Conservation (phyloP, 1,139 yeast species). For the Yamadazyma pseudoaaseri region DNA sequence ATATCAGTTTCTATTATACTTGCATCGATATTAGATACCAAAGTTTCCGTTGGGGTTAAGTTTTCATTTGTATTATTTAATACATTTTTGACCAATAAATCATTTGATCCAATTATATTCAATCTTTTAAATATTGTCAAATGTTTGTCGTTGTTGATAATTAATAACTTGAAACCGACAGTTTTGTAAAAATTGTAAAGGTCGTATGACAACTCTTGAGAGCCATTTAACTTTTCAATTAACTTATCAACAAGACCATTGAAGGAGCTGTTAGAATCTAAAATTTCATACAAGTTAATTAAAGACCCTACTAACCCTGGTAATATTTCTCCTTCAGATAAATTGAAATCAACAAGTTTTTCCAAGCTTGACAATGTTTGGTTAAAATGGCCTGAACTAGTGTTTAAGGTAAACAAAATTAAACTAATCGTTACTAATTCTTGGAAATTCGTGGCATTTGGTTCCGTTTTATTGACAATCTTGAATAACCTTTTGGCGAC, state of each 20-base stretch:
- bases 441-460: conserved; percentile 9
- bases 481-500: conserved; percentile 27
- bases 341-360: conserved; percentile 21
- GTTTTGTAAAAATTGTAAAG: conserved; percentile 43
- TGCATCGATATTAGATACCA: conserved; percentile 26
- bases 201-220: conserved; percentile 2
- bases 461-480: conserved; percentile 14
- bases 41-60: conserved; percentile 34
- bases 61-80: conserved; percentile 21
- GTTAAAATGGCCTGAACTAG: conserved; percentile 36
- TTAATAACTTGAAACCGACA: conserved; percentile 47
- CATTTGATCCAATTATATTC: conserved; percentile 24
- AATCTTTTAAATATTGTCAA: conserved; percentile 32
- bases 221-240: conserved; percentile 17
- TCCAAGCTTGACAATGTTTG: conserved; percentile 48
- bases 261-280: conserved; percentile 23
- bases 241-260: conserved; percentile 22
- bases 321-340: conserved; percentile 15
- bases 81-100: conserved; percentile 32
- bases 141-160: conserved; percentile 29
- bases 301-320: conserved; percentile 50
- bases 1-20: conserved; percentile 28
- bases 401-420: conserved; percentile 46
- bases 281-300: conserved; percentile 45
- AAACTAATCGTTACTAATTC: conserved; percentile 35